A percentile compares a stretch with the other conserved stretches of the same genome.
These are phyloP conservation scores for Saccharomycopsis javanensis DNA, from an alignment of 805 yeast genomes.

Conservation along the genomic window DNA sequence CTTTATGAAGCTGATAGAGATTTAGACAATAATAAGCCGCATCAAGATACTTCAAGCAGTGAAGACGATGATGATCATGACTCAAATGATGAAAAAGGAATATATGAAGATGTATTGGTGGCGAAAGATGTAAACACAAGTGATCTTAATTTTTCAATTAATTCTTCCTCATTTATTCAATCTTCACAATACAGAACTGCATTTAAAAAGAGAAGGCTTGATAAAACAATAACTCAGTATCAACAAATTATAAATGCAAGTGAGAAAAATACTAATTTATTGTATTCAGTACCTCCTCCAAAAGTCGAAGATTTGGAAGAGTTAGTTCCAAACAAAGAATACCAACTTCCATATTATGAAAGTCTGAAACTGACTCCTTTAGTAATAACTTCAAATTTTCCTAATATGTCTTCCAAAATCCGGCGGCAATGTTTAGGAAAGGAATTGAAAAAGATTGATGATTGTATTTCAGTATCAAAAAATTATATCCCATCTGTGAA, in stretches of 20 bases:
- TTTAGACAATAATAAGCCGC: not conserved
- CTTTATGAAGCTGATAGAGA: conserved; percentile 1
- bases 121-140: not conserved
- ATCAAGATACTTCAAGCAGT: not conserved
- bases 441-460: not conserved
- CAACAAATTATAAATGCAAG: not conserved
- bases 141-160: not conserved
- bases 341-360: not conserved
- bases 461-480: not conserved
- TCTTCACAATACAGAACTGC: not conserved
- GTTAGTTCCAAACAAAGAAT: not conserved
- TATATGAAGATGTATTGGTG: not conserved
- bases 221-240: not conserved
- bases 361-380: not conserved
- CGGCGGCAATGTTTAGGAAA: not conserved
- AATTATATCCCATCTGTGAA: not conserved
- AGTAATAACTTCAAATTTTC: not conserved
- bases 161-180: not conserved
- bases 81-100: not conserved
- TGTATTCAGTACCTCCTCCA: conserved; percentile 22
- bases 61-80: not conserved
- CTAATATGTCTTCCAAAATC: not conserved
- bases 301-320: conserved; percentile 29
- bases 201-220: not conserved
- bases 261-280: not conserved